Percentiles rank a stretch among this genome's conserved stretches.
phyloP scores from a whole-genome alignment of 73 alveolate genomes.

The Tetrahymena thermophila region DNA sequence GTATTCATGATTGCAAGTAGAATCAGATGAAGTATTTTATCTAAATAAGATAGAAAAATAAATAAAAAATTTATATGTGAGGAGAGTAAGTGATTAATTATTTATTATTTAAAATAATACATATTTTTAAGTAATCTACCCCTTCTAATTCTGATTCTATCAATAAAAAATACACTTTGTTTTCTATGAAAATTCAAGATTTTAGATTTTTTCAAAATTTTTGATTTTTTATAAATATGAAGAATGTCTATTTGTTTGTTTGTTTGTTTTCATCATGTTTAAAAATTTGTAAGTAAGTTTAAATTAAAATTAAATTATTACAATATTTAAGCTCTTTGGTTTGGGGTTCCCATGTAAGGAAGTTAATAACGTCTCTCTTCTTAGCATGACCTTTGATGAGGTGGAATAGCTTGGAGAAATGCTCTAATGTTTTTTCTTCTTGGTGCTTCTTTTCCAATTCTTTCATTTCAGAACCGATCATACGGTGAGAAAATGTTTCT shows the following conservation, averaged over 20 bases:
- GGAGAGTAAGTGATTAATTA: neutral
- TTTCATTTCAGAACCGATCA: neutral
- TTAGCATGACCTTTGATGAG: constrained; percentile 3
- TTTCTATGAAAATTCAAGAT: neutral
- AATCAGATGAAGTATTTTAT: neutral
- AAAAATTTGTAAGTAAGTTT: neutral
- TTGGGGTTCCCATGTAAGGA: neutral
- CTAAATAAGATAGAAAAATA: neutral
- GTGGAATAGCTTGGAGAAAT: neutral
- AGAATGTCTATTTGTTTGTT: too few species aligned
- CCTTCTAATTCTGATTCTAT: neutral
- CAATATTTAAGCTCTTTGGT: neutral
- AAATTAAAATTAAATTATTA: neutral
- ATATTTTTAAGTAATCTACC: neutral
- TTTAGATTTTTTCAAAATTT: too few species aligned
- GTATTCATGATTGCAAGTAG: neutral
- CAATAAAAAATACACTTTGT: too few species aligned
- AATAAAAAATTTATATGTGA: neutral
- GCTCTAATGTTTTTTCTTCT: neutral
- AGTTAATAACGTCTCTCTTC: neutral
- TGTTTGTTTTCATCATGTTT: neutral
- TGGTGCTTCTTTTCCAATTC: neutral
- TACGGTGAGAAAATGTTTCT: neutral
- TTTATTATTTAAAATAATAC: neutral
- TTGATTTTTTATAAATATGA: neutral